Conservation (phyloP, 2,329 filamentous ascomycete genomes). For the Calonectria crousiana region DNA sequence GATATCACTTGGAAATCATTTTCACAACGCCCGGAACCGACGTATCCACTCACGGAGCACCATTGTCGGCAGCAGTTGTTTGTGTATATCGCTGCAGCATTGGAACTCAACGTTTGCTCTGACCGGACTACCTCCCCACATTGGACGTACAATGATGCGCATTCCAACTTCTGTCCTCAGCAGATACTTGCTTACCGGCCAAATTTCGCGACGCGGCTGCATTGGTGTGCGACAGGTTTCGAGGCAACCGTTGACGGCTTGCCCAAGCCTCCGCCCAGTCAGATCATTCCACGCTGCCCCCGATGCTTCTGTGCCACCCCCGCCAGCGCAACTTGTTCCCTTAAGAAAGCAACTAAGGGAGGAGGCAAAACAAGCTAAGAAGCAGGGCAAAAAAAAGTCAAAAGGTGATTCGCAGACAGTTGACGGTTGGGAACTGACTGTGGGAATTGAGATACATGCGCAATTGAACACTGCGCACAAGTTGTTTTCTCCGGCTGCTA, state of each 20-base stretch:
- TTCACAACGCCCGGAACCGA: background rate
- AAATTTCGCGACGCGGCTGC: slow-evolving; percentile 58
- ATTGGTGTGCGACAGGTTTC: slow-evolving; percentile 39
- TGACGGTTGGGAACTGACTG: slow-evolving; percentile 88
- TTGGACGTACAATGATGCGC: slow-evolving; percentile 55
- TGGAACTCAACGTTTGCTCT: background rate
- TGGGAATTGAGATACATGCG: slow-evolving; percentile 97
- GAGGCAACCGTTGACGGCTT: slow-evolving; percentile 31
- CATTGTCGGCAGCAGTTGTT: background rate
- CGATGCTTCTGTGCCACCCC: slow-evolving; percentile 35
- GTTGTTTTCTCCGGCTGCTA: slow-evolving; percentile 83
- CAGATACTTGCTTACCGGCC: slow-evolving; percentile 62
- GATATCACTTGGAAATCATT: background rate
- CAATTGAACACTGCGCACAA: slow-evolving; percentile 92
- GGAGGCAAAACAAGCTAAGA: slow-evolving; percentile 77
- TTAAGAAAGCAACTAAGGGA: slow-evolving; percentile 81
- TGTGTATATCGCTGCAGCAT: background rate
- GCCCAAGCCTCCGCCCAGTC: slow-evolving; percentile 28
- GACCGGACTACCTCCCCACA: background rate
- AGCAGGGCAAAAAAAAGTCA: slow-evolving; percentile 65
- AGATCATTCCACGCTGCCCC: slow-evolving; percentile 50
- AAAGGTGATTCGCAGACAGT: slow-evolving; percentile 64
- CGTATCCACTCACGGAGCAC: background rate
- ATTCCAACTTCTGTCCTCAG: slow-evolving; percentile 58
- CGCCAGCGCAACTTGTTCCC: slow-evolving; percentile 55